These are phyloP conservation scores for Penicillium hesseltinei DNA, from an alignment of 2,329 filamentous ascomycete genomes.

Conservation along the genomic window DNA sequence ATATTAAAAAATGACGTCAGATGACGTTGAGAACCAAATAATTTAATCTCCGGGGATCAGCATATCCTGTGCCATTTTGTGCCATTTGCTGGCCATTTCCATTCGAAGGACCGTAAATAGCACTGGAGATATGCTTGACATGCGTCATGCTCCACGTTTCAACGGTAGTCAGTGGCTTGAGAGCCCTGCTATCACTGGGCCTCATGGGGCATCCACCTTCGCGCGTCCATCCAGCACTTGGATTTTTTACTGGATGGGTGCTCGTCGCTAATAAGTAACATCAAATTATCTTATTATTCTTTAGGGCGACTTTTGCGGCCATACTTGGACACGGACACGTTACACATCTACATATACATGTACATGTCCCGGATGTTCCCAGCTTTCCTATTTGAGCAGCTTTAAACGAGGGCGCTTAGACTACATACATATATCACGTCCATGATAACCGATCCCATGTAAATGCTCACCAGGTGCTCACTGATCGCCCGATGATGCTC, in stretches of 20 bases:
- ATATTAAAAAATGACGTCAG: constrained; percentile 20
- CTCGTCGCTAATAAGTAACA: background rate
- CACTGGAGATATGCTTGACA: constrained; percentile 2
- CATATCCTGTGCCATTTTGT: background rate
- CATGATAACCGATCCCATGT: background rate
- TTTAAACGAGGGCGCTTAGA: too few species aligned
- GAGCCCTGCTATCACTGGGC: constrained; percentile 19
- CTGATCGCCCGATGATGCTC: background rate
- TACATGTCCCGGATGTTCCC: background rate
- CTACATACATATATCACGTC: background rate
- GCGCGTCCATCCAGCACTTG: background rate
- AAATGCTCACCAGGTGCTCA: background rate
- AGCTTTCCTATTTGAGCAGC: background rate
- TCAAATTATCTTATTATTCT: background rate
- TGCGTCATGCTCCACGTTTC: constrained; percentile 23
- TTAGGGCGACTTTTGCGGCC: background rate
- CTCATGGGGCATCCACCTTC: background rate
- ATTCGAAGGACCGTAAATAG: background rate
- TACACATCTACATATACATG: background rate
- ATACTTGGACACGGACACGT: background rate
- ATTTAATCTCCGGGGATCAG: constrained; percentile 11
- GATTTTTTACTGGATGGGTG: background rate
- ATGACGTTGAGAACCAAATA: constrained; percentile 19
- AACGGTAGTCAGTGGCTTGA: constrained; percentile 21
- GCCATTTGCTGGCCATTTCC: background rate